These are phyloP conservation scores for Danielozyma ontarioensis DNA, from an alignment of 805 yeast genomes.

Conservation along the genomic window DNA sequence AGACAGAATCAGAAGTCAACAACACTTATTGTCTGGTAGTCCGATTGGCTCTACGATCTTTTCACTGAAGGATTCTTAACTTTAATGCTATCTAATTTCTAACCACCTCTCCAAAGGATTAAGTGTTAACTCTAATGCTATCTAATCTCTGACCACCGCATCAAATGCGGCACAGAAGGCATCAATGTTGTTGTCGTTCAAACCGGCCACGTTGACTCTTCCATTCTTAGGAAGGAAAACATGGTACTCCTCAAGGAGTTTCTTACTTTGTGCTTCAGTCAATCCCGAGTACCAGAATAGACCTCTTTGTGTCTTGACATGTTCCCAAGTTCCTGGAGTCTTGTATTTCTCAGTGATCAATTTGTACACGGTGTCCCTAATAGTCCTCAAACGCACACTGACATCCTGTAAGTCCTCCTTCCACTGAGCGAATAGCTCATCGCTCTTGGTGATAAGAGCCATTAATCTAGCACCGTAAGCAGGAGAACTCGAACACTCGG, in stretches of 20 bases:
- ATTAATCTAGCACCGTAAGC: slow-evolving; percentile 46
- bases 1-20: too few relatives aligned
- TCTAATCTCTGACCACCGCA: slow-evolving; percentile 32
- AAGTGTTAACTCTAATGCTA: too few relatives aligned
- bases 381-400: slow-evolving; percentile 23
- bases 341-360: slow-evolving; percentile 24
- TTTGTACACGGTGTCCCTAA: slow-evolving; percentile 24
- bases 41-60: too few relatives aligned
- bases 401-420: slow-evolving; percentile 28
- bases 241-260: slow-evolving; percentile 29
- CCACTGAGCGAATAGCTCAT: slow-evolving; percentile 27
- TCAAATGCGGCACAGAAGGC: slow-evolving; percentile 33
- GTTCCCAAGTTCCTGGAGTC: slow-evolving; percentile 43
- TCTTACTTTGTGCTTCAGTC: slow-evolving; percentile 26
- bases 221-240: slow-evolving; percentile 35
- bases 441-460: slow-evolving; percentile 19
- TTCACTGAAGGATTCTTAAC: too few relatives aligned
- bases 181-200: slow-evolving; percentile 32
- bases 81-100: too few relatives aligned
- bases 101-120: too few relatives aligned
- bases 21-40: too few relatives aligned
- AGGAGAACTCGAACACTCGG: slow-evolving; percentile 43
- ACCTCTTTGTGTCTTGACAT: slow-evolving; percentile 32
- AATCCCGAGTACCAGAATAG: slow-evolving; percentile 43
- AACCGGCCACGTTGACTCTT: slow-evolving; percentile 42